A percentile compares a stretch with the other conserved stretches of the same genome.
phyloP scores from a whole-genome alignment of 345 rosid species.

The Eucalyptus brandiana region DNA sequence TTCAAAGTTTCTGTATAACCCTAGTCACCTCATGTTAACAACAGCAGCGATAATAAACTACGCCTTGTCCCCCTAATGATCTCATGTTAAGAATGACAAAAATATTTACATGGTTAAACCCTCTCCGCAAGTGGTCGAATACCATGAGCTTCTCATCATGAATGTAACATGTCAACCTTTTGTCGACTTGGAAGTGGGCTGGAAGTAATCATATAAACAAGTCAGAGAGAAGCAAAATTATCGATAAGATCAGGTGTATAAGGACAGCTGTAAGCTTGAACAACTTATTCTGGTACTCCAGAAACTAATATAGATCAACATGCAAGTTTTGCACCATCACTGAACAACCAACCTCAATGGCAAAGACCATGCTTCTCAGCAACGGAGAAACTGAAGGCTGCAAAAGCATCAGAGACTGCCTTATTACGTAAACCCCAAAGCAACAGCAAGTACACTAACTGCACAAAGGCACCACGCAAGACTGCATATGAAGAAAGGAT shows the following conservation, averaged over 20 bases:
- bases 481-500: not conserved
- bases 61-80: not conserved
- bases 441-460: not conserved
- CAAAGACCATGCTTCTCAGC: not conserved
- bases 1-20: not conserved
- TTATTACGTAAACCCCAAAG: not conserved
- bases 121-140: not conserved
- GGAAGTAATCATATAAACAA: not conserved
- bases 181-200: not conserved
- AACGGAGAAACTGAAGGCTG: not conserved
- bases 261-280: not conserved
- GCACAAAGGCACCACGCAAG: not conserved
- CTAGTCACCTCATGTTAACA: not conserved
- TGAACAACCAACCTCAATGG: not conserved
- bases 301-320: not conserved
- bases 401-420: not conserved
- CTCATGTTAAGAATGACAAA: not conserved
- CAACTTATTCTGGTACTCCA: not conserved
- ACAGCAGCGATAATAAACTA: not conserved
- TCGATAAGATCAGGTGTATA: not conserved
- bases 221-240: not conserved
- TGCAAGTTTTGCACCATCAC: not conserved
- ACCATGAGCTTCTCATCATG: not conserved
- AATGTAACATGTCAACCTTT: not conserved
- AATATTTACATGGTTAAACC: not conserved